phyloP scores from a whole-genome alignment of 257 asterid species.

The Craterostigma plantagineum region DNA sequence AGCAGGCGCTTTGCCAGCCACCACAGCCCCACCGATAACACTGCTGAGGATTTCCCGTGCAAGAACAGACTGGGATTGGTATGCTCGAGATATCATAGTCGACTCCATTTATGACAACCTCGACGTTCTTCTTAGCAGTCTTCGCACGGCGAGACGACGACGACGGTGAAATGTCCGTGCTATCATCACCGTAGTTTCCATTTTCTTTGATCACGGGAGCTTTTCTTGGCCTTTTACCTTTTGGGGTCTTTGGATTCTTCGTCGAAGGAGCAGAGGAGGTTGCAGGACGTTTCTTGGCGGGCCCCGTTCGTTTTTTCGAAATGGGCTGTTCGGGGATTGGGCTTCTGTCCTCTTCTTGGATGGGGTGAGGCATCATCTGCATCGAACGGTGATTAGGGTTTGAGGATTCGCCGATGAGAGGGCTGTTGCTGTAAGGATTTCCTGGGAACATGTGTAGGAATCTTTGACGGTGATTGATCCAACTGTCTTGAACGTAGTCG shows the following conservation, averaged over 20 bases:
- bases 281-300: constrained; percentile 46
- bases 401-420: constrained; percentile 48
- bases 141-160: constrained; percentile 45
- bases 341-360: constrained; percentile 19
- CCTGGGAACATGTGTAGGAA: constrained; percentile 64
- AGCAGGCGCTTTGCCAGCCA: constrained; percentile 98
- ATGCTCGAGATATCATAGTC: constrained; percentile 80
- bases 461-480: constrained; percentile 74
- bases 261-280: too few relatives aligned
- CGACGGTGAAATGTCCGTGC: too few relatives aligned
- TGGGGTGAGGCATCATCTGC: constrained; percentile 56
- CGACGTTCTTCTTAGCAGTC: constrained; percentile 56
- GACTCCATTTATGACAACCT: constrained; percentile 65
- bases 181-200: constrained; percentile 10
- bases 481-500: constrained; percentile 65
- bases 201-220: constrained; percentile 38
- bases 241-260: constrained; percentile 52
- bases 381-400: constrained; percentile 39
- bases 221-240: constrained; percentile 56
- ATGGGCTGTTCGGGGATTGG: constrained; percentile 31
- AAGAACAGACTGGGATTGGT: constrained; percentile 87
- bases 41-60: constrained; percentile 89
- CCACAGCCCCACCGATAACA: constrained; percentile 98
- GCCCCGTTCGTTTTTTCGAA: constrained; percentile 28
- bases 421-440: constrained; percentile 17